Conservation (phyloP, 495 filamentous ascomycete species). For the Xylaria bambusicola region DNA sequence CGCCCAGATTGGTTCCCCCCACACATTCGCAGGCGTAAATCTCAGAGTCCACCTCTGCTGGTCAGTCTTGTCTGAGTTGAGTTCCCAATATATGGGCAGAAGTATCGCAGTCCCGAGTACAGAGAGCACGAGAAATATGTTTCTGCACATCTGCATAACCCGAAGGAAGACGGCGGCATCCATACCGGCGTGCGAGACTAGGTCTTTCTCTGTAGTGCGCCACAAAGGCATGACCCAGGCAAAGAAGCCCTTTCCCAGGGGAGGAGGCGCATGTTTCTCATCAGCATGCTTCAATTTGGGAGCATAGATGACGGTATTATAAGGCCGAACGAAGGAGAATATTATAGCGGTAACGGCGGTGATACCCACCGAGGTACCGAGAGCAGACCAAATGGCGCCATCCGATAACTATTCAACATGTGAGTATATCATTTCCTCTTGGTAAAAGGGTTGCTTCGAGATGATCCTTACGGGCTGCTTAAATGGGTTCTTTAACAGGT, state of each 20-base stretch:
- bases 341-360: constrained; percentile 69
- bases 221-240: constrained; percentile 82
- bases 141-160: constrained; percentile 87
- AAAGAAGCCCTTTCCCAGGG: constrained; percentile 79
- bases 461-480: constrained; percentile 41
- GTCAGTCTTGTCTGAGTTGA: constrained; percentile 48
- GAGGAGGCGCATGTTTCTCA: constrained; percentile 89
- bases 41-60: constrained; percentile 47
- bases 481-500: constrained; percentile 53
- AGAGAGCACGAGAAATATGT: constrained; percentile 75
- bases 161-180: constrained; percentile 90
- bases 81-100: constrained; percentile 77
- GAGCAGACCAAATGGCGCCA: constrained; percentile 72
- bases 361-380: constrained; percentile 79
- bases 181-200: constrained; percentile 79
- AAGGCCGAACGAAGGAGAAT: constrained; percentile 89
- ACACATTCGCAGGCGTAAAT: constrained; percentile 59
- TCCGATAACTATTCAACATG: constrained; percentile 33
- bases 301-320: constrained; percentile 88
- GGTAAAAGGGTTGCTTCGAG: background rate
- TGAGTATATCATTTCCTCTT: background rate
- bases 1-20: constrained; percentile 67
- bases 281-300: constrained; percentile 93
- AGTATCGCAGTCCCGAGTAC: constrained; percentile 76
- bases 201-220: constrained; percentile 69